Conservation (phyloP, 768 basidiomycete species). For the Daedaleopsis sinensis region DNA sequence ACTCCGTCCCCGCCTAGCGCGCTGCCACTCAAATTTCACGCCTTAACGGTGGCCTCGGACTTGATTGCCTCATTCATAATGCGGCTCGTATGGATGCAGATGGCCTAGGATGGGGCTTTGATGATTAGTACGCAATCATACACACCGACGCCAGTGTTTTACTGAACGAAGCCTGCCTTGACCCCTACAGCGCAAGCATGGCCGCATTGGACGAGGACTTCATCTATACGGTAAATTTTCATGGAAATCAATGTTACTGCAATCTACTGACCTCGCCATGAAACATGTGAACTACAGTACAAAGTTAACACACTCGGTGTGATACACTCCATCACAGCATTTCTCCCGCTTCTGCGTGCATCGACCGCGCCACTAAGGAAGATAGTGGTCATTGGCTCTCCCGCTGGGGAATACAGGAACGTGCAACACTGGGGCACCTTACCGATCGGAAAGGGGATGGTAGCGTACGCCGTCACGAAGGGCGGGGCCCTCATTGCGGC, state of each 20-base stretch:
- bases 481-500: conserved; percentile 40
- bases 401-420: conserved; percentile 32
- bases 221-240: conserved; percentile 1
- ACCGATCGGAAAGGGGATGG: not conserved
- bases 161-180: too few species aligned
- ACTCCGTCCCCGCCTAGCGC: not conserved
- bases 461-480: conserved; percentile 41
- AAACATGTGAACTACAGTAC: conserved; percentile 24
- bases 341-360: conserved; percentile 42
- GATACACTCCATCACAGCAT: conserved; percentile 37
- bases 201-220: conserved; percentile 10
- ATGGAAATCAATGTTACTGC: too few species aligned
- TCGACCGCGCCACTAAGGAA: conserved; percentile 33
- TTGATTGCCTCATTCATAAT: conserved; percentile 2
- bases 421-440: conserved; percentile 15
- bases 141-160: not conserved
- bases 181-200: not conserved
- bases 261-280: too few species aligned
- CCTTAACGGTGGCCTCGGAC: not conserved
- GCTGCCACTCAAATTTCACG: not conserved
- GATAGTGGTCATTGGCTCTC: conserved; percentile 37
- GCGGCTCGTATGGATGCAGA: not conserved
- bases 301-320: conserved; percentile 40
- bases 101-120: not conserved
- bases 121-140: conserved; percentile 2